phyloP scores from a whole-genome alignment of 164 flowering plant genomes.

The Magnolia changhungtana region DNA sequence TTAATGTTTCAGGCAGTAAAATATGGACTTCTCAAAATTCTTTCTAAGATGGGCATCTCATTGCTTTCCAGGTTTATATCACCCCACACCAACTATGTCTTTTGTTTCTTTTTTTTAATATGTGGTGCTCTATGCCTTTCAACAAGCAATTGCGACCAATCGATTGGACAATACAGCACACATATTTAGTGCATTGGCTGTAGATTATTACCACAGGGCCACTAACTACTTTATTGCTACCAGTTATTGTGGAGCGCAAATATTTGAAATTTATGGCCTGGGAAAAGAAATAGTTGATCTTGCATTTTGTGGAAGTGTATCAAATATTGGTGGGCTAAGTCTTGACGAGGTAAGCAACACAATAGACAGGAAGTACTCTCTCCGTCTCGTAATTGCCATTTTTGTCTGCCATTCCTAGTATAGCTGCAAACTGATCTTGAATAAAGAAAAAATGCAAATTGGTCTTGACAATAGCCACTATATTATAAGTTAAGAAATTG shows the following conservation, averaged over 20 bases:
- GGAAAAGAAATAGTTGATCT: slow-evolving; percentile 87
- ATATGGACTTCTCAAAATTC: slow-evolving; percentile 91
- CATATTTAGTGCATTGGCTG: background rate
- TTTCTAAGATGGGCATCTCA: slow-evolving; percentile 99
- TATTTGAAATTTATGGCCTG: slow-evolving; percentile 95
- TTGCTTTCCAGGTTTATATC: slow-evolving; percentile 81
- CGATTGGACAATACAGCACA: no score
- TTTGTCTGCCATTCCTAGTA: background rate
- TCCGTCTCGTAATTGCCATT: background rate
- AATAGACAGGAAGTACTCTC: background rate
- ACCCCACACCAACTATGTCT: background rate
- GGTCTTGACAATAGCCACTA: no score
- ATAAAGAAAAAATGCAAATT: no score
- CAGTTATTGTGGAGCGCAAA: slow-evolving; percentile 99
- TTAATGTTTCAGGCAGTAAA: slow-evolving; percentile 67
- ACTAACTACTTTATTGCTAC: slow-evolving; percentile 12
- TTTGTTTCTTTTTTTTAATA: background rate
- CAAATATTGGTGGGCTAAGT: slow-evolving; percentile 84
- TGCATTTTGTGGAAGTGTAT: slow-evolving; percentile 87
- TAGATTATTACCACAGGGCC: background rate
- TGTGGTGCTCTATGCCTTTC: background rate
- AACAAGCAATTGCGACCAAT: no score
- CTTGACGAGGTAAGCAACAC: slow-evolving; percentile 74
- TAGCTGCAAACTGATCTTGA: background rate
- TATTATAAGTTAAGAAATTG: no score